Evolutionary conservation across 2,329 filamentous ascomycete genomes (phyloP).

Genomic region (Fusarium duplospermum): DNA sequence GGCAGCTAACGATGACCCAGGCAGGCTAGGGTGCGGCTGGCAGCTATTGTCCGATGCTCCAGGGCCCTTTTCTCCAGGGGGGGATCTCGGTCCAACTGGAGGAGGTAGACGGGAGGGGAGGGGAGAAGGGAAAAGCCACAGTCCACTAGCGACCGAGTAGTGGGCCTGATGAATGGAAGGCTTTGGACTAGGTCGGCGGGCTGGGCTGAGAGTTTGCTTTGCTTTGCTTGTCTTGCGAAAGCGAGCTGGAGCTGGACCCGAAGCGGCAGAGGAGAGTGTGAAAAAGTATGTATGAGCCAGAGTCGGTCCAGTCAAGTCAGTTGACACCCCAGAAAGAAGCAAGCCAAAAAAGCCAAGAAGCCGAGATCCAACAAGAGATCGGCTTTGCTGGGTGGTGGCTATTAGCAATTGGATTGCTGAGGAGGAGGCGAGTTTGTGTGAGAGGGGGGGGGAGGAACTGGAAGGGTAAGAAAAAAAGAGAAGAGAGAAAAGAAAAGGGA

Average conservation of each 20-base stretch:
- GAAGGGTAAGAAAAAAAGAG: neutral
- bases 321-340: neutral
- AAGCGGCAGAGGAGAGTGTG: constrained; percentile 11
- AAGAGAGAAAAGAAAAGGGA: constrained; percentile 5
- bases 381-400: constrained; percentile 1
- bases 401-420: neutral
- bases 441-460: neutral
- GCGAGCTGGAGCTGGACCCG: constrained; percentile 28
- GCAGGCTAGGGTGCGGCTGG: constrained; percentile 14
- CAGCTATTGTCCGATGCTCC: constrained; percentile 29
- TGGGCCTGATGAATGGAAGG: constrained; percentile 9
- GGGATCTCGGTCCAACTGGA: constrained; percentile 1
- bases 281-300: constrained; percentile 1
- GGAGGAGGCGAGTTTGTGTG: neutral
- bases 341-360: constrained; percentile 16
- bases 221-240: neutral
- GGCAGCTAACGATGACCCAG: constrained; percentile 6
- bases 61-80: neutral
- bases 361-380: constrained; percentile 22
- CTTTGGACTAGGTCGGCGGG: neutral
- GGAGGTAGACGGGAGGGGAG: neutral
- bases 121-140: constrained; percentile 28
- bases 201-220: constrained; percentile 32
- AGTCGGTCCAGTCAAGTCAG: neutral
- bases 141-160: constrained; percentile 21